Evolutionary conservation across 2,329 filamentous ascomycete species (phyloP).

Genomic region (Lithohypha guttulata): DNA sequence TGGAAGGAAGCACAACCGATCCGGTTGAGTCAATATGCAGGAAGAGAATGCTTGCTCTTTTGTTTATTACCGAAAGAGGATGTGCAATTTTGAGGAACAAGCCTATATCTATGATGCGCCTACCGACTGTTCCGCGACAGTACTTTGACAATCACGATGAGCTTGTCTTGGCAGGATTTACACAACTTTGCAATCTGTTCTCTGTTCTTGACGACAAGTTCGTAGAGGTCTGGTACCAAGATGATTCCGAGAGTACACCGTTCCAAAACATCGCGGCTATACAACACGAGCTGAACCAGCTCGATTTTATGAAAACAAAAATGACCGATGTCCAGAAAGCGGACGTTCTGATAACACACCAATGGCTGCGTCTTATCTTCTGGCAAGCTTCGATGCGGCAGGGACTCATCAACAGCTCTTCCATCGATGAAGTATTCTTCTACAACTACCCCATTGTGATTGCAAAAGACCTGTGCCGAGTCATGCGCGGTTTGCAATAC

Average conservation of each 20-base stretch:
- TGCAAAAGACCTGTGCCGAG: constrained; percentile 43
- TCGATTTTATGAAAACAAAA: constrained; percentile 25
- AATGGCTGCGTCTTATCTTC: constrained; percentile 60
- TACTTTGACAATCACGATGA: constrained; percentile 22
- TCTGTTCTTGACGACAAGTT: constrained; percentile 22
- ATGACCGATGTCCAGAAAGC: constrained; percentile 55
- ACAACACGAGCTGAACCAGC: constrained; percentile 20
- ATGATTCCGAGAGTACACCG: constrained; percentile 11
- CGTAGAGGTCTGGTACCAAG: constrained; percentile 18
- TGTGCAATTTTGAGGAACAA: constrained; percentile 22
- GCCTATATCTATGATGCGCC: constrained; percentile 16
- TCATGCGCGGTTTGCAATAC: constrained; percentile 13
- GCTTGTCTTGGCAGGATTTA: constrained; percentile 20
- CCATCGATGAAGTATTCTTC: constrained; percentile 48
- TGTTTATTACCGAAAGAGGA: constrained; percentile 22
- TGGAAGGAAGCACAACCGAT: constrained; percentile 15
- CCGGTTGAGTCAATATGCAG: constrained; percentile 19
- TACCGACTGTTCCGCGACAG: constrained; percentile 16
- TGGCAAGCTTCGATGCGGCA: constrained; percentile 61
- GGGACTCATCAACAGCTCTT: constrained; percentile 50
- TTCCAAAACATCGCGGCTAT: constrained; percentile 19
- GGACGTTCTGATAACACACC: constrained; percentile 56
- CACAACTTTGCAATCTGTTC: constrained; percentile 19
- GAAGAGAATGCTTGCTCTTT: constrained; percentile 19
- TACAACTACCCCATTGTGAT: constrained; percentile 55